These are phyloP conservation scores for Boletellus ananiceps DNA, from an alignment of 768 basidiomycete genomes.

Conservation along the genomic window DNA sequence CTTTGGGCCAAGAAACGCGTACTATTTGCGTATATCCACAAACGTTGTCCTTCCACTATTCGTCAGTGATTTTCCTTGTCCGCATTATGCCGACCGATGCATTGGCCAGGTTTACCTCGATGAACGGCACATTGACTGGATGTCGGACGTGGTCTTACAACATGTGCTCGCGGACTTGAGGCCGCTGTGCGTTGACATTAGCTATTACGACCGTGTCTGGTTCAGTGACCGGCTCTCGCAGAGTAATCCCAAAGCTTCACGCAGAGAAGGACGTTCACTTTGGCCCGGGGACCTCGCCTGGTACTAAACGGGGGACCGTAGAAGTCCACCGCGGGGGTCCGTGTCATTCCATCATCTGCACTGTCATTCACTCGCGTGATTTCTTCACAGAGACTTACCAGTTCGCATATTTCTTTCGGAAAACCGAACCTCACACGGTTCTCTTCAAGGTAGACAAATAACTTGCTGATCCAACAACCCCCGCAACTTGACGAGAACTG, in stretches of 20 bases:
- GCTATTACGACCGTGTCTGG: background rate
- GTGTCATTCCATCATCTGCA: background rate
- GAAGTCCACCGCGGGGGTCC: slow-evolving; percentile 84
- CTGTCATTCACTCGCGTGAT: slow-evolving; percentile 4
- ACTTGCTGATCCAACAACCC: background rate
- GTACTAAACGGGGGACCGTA: slow-evolving; percentile 63
- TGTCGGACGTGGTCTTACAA: slow-evolving; percentile 79
- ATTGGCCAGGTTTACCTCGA: slow-evolving; percentile 71
- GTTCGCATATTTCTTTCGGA: slow-evolving; percentile 85
- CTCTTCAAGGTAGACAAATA: slow-evolving; percentile 64
- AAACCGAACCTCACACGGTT: slow-evolving; percentile 76
- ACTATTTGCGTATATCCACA: slow-evolving; percentile 78
- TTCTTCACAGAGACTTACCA: slow-evolving; percentile 69
- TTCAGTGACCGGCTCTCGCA: slow-evolving; percentile 25
- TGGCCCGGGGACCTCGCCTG: slow-evolving; percentile 35
- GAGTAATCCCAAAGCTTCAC: slow-evolving; percentile 63
- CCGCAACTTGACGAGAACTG: background rate
- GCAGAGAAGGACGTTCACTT: slow-evolving; percentile 48
- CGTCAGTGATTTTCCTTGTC: slow-evolving; percentile 36
- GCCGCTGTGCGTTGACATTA: slow-evolving; percentile 46
- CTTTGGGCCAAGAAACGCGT: slow-evolving; percentile 70
- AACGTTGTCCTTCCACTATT: slow-evolving; percentile 74
- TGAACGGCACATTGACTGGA: slow-evolving; percentile 85
- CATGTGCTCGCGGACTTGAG: slow-evolving; percentile 76
- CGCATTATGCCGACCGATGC: slow-evolving; percentile 2